These are phyloP conservation scores for Theileria luwenshuni DNA, from an alignment of 169 alveolate species.

Conservation along the genomic window DNA sequence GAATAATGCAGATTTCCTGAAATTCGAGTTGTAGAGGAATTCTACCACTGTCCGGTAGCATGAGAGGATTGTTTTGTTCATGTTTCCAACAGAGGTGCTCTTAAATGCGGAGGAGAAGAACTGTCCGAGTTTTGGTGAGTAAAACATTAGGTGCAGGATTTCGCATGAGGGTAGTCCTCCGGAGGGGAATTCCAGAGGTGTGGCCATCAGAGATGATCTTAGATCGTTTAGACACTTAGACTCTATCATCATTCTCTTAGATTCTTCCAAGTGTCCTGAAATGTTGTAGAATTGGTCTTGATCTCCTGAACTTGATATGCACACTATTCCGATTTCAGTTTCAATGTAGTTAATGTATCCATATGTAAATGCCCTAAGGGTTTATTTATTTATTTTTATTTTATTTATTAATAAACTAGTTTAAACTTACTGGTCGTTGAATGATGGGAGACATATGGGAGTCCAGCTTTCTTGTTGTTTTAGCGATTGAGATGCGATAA, in stretches of 20 bases:
- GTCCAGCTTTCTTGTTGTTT: constrained; percentile 89
- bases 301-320: constrained; percentile 65
- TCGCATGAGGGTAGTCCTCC: constrained; percentile 41
- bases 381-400: not conserved
- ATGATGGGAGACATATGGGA: constrained; percentile 86
- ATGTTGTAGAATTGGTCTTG: constrained; percentile 60
- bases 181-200: constrained; percentile 58
- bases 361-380: constrained; percentile 61
- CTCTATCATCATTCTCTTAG: constrained; percentile 31
- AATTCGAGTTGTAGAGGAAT: constrained; percentile 39
- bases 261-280: constrained; percentile 48
- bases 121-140: constrained; percentile 56
- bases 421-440: constrained; percentile 62
- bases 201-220: constrained; percentile 40
- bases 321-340: constrained; percentile 61
- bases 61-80: constrained; percentile 18
- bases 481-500: constrained; percentile 81
- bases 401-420: not conserved
- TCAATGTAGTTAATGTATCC: constrained; percentile 59
- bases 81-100: constrained; percentile 31
- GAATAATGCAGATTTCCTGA: constrained; percentile 27
- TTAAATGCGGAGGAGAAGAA: constrained; percentile 64
- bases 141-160: constrained; percentile 52
- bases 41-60: constrained; percentile 52
- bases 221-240: constrained; percentile 51